A percentile compares a stretch with the other conserved stretches of the same genome.
Conservation (phyloP, 306 rosid species). For the Cicer arietinum region DNA sequence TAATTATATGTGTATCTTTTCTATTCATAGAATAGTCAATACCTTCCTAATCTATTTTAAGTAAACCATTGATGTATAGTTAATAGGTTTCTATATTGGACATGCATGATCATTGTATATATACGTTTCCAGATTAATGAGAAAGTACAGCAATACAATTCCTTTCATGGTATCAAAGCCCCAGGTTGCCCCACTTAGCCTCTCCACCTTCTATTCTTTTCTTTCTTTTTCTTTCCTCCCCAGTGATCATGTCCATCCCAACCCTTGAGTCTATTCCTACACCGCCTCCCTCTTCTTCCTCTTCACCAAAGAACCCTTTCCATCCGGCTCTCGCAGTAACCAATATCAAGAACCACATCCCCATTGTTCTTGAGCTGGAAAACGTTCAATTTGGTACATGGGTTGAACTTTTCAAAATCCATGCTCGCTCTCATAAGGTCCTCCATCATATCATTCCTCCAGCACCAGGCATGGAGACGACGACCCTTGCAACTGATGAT, state of each 20-base stretch:
- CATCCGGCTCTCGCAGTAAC: not conserved
- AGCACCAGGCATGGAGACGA: not conserved
- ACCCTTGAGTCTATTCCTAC: not conserved
- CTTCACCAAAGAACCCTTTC: not conserved
- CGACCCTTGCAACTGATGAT: not conserved
- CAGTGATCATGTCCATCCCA: not conserved
- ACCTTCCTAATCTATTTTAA: too few species aligned
- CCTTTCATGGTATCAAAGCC: not conserved
- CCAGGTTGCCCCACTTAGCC: not conserved
- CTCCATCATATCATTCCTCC: not conserved
- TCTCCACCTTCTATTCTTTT: too few species aligned
- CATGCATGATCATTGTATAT: too few species aligned
- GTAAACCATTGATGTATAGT: too few species aligned
- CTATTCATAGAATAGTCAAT: too few species aligned
- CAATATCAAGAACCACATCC: too few species aligned
- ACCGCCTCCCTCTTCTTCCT: not conserved
- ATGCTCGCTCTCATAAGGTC: not conserved
- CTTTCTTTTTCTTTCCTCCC: too few species aligned
- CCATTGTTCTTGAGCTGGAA: not conserved
- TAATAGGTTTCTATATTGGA: too few species aligned
- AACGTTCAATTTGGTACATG: not conserved
- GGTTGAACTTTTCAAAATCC: constrained; percentile 21
- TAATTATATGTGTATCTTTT: too few species aligned
- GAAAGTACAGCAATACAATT: too few species aligned
- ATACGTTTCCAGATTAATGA: too few species aligned